Conservation (phyloP, 192 early-diverging fungal species). For the Spinellus fusiger region DNA sequence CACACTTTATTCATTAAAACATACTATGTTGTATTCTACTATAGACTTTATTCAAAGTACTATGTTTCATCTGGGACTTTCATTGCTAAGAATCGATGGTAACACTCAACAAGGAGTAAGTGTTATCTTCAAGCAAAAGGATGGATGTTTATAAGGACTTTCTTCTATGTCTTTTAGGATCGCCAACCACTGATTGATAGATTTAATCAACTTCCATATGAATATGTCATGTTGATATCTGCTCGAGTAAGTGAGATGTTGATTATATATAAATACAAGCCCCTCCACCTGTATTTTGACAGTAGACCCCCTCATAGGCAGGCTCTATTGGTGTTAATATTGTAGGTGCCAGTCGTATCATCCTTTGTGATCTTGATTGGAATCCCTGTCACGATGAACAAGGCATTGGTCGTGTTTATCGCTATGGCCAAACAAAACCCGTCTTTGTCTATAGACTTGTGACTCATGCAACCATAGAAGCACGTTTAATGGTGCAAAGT, state of each 20-base stretch:
- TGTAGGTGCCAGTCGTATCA: conserved; percentile 62
- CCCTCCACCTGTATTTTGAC: not conserved
- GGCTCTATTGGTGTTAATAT: conserved; percentile 59
- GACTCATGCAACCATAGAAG: conserved; percentile 55
- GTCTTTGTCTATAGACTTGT: conserved; percentile 66
- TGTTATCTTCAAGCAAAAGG: too few relatives aligned
- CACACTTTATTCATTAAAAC: too few relatives aligned
- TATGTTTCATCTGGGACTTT: not conserved
- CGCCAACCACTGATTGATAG: conserved; percentile 57
- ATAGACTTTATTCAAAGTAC: not conserved
- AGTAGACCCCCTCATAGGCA: conserved; percentile 7
- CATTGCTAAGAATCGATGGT: conserved; percentile 47
- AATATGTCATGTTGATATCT: conserved; percentile 55
- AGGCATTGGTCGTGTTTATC: conserved; percentile 61
- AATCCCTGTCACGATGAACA: conserved; percentile 76
- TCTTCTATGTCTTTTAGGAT: not conserved
- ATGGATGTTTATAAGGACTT: too few relatives aligned
- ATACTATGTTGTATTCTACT: too few relatives aligned
- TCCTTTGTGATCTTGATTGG: conserved; percentile 74
- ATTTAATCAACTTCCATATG: conserved; percentile 43
- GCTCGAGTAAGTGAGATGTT: conserved; percentile 28
- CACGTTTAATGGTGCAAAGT: conserved; percentile 57
- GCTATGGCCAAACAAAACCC: conserved; percentile 63
- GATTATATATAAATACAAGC: too few relatives aligned
- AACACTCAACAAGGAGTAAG: conserved; percentile 32